Conservation (phyloP, 1,284 basidiomycete species). For the Irpex sp. region DNA sequence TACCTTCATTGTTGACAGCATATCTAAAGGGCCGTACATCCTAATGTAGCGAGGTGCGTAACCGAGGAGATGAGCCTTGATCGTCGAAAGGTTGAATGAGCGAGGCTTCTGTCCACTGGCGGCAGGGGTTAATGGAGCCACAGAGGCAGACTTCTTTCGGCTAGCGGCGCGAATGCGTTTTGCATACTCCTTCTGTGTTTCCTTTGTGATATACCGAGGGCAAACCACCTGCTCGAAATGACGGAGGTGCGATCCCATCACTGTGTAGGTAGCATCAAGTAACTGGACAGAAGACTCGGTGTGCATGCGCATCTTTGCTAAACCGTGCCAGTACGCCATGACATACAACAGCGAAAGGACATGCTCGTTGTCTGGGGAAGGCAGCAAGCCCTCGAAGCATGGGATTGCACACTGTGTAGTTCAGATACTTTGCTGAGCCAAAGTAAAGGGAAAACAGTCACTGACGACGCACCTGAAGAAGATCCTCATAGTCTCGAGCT, state of each 20-base stretch:
- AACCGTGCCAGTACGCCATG: conserved; percentile 24
- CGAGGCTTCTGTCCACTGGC: neutral
- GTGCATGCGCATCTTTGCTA: conserved; percentile 30
- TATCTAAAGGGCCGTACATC: conserved; percentile 17
- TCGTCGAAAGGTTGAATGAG: conserved; percentile 6
- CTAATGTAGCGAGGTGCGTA: conserved; percentile 11
- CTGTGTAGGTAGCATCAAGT: conserved; percentile 16
- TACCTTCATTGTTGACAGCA: conserved; percentile 16
- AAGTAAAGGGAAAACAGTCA: neutral
- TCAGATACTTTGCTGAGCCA: too few relatives aligned
- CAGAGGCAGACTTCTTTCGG: conserved; percentile 8
- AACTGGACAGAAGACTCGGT: conserved; percentile 19
- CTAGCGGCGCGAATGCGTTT: neutral
- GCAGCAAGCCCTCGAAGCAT: conserved; percentile 26
- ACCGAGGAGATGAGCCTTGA: conserved; percentile 17
- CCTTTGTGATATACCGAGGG: neutral
- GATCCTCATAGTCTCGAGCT: conserved; percentile 24
- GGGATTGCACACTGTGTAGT: conserved; percentile 26
- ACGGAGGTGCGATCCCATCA: conserved; percentile 12
- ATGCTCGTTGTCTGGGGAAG: conserved; percentile 17
- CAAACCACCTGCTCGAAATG: neutral
- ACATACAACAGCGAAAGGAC: conserved; percentile 16
- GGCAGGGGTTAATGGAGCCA: neutral
- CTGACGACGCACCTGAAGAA: conserved; percentile 18
- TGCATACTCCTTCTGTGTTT: neutral